Base-by-base conservation (phyloP, 2,329 filamentous ascomycete genomes). In the Penicillium sumatraense region DNA sequence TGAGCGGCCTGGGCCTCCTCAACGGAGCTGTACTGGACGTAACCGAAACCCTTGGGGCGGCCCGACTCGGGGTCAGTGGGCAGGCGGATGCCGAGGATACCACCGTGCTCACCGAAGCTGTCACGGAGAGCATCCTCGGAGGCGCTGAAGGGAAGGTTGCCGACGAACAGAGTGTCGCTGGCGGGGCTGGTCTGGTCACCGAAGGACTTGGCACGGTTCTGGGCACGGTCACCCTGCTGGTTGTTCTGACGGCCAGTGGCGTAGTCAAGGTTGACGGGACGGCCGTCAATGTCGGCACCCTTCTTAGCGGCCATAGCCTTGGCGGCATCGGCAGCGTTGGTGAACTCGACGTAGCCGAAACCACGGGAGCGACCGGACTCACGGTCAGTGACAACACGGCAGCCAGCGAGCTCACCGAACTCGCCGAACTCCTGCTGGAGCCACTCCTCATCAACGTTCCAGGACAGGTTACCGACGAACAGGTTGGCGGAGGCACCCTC, bases 291-390 rank as follows among this genome's bases (percentile, higher is more conserved):
- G 68, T 91, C 87, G 61, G 83, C 75, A 63, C 86, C 89, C 68
- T 91, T 85, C 87, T 90, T 92, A 68, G 83, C 86, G 67, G 88
- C 85, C 64, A 88, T 84, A 53, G 91, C 91, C 72, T 87, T 87
- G 67, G 84, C 83, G 53, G 89, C 89, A 72, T 85, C 83, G 57
- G 84, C 87, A 57, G 83, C 77, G 64, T 81, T 85, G 71, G 82
- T 81, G 77, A 93, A 96, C 81, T 96, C 92, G 68, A 96, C 90
- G 73, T 96, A 97, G 58, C 93, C 93, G 75, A 96, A 96, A 63
- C 91, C 93, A 79, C 92, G 92, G 76, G 92, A 93, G 71, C 91
- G 89, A 68, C 90, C 90, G 69, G 82, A 84, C 53, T 88, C 86
- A 74, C 88, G 88, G 80, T 96, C 91, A 66, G 87, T 93, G 74